Evolutionary conservation across 768 basidiomycete species (phyloP).

Genomic region (Phylloporus scabripes): DNA sequence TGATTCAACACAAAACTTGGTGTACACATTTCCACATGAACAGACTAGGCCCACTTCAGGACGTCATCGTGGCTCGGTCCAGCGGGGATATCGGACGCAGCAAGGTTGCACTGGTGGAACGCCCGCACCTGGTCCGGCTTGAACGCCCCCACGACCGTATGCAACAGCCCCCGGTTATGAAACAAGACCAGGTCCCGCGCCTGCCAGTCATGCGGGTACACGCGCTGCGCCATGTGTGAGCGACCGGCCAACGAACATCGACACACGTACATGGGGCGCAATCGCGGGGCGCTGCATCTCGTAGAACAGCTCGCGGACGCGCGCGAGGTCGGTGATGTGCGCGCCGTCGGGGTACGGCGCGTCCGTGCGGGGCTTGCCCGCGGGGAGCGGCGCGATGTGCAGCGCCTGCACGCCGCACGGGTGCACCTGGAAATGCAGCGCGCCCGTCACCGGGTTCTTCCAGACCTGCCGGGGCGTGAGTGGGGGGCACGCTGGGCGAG

Average conservation of each 20-base stretch:
- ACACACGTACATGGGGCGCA: constrained; percentile 51
- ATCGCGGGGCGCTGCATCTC: constrained; percentile 88
- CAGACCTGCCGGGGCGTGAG: constrained; percentile 49
- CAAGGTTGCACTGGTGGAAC: constrained; percentile 57
- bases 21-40: neutral
- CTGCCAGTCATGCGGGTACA: constrained; percentile 87
- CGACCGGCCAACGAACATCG: neutral
- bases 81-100: constrained; percentile 43
- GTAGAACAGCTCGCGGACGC: constrained; percentile 72
- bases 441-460: constrained; percentile 87
- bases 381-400: constrained; percentile 67
- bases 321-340: constrained; percentile 63
- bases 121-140: constrained; percentile 41
- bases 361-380: constrained; percentile 47
- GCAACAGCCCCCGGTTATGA: constrained; percentile 67
- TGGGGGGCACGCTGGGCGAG: neutral
- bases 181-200: constrained; percentile 63
- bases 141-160: constrained; percentile 66
- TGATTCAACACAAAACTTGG: neutral
- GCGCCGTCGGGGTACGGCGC: constrained; percentile 83
- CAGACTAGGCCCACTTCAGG: constrained; percentile 35
- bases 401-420: constrained; percentile 70
- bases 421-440: constrained; percentile 86
- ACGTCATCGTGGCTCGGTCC: constrained; percentile 47
- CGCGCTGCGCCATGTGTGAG: constrained; percentile 39